phyloP scores from a whole-genome alignment of 2,329 filamentous ascomycete species.

The Aureobasidium zeae region DNA sequence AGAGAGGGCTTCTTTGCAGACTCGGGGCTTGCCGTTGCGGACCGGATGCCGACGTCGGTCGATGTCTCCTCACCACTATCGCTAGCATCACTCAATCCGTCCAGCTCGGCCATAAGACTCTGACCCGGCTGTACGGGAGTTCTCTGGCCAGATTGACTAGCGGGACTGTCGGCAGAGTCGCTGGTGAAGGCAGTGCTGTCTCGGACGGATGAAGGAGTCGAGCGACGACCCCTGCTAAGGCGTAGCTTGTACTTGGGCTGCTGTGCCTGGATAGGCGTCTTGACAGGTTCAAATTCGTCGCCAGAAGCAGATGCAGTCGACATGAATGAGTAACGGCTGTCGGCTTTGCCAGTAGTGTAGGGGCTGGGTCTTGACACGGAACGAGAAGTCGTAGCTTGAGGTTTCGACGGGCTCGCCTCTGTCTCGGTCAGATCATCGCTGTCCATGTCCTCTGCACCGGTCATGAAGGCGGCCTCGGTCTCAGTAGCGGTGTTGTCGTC shows the following conservation, averaged over 20 bases:
- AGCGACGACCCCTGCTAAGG: conserved; percentile 36
- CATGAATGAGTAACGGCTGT: conserved; percentile 60
- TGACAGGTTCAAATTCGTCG: conserved; percentile 58
- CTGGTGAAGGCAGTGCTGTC: conserved; percentile 28
- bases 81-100: conserved; percentile 60
- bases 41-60: conserved; percentile 11
- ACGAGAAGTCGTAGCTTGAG: conserved; percentile 23
- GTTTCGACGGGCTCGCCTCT: conserved; percentile 43
- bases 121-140: conserved; percentile 49
- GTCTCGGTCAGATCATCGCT: conserved; percentile 77
- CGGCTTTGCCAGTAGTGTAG: conserved; percentile 39
- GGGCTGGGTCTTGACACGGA: conserved; percentile 24
- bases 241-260: conserved; percentile 64
- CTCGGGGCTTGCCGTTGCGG: conserved; percentile 16
- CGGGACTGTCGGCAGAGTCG: conserved; percentile 38
- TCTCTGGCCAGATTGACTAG: conserved; percentile 39
- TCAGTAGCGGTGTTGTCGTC: conserved; percentile 56
- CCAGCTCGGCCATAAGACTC: conserved; percentile 85
- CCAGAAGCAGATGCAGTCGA: conserved; percentile 85
- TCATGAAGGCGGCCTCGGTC: conserved; percentile 82
- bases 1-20: conserved; percentile 3
- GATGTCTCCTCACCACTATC: conserved; percentile 18
- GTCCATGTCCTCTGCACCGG: conserved; percentile 65
- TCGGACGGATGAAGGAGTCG: conserved; percentile 8
- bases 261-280: conserved; percentile 55